phyloP scores from a whole-genome alignment of 1,284 basidiomycete species.

The Tremellales sp. region DNA sequence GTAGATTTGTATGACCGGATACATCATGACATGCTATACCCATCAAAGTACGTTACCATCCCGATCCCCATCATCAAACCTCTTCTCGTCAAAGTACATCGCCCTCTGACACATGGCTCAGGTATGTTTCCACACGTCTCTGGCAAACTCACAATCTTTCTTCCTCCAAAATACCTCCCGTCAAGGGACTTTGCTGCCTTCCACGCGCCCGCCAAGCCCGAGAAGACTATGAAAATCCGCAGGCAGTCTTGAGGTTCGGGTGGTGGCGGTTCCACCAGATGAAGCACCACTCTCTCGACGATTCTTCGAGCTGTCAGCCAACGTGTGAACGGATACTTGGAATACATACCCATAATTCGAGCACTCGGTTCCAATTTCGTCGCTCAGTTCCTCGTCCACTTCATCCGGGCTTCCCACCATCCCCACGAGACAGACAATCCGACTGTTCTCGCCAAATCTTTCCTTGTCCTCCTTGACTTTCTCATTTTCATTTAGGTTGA shows the following conservation, averaged over 20 bases:
- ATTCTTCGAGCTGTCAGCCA: conserved; percentile 58
- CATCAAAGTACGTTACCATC: conserved; percentile 29
- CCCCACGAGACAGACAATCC: conserved; percentile 81
- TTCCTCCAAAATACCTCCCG: conserved; percentile 83
- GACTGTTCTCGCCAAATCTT: conserved; percentile 78
- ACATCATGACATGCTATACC: not conserved
- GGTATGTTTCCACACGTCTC: too few species aligned
- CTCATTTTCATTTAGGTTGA: conserved; percentile 78
- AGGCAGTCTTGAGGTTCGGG: conserved; percentile 63
- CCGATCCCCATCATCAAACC: conserved; percentile 50
- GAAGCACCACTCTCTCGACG: conserved; percentile 81
- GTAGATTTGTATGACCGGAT: not conserved
- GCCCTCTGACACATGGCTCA: conserved; percentile 52
- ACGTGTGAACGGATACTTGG: conserved; percentile 4
- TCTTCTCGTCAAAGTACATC: conserved; percentile 70
- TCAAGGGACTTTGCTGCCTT: conserved; percentile 87
- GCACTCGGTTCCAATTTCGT: conserved; percentile 69
- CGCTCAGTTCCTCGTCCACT: conserved; percentile 76
- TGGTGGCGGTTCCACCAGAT: conserved; percentile 65
- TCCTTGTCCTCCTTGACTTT: conserved; percentile 67
- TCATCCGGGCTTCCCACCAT: conserved; percentile 77
- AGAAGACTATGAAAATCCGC: conserved; percentile 78
- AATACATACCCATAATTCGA: conserved; percentile 56
- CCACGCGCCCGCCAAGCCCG: conserved; percentile 88
- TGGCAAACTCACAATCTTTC: conserved; percentile 57